Evolutionary conservation across 164 flowering plant genomes (phyloP).

Genomic region (Euptelea pleiosperma): DNA sequence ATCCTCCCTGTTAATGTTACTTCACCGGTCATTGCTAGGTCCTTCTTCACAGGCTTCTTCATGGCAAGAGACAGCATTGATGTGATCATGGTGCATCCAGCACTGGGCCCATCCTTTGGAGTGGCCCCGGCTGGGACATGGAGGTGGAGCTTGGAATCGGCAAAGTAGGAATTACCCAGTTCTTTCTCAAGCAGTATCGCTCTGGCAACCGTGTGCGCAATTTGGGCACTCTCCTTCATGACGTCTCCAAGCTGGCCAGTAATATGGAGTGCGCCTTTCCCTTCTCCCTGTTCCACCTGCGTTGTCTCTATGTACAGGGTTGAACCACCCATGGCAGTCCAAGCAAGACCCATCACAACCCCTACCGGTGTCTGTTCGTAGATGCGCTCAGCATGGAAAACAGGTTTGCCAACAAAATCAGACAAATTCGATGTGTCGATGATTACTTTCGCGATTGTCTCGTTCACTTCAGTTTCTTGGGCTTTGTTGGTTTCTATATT

Average conservation of each 20-base stretch:
- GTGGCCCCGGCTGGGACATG: slow-evolving; percentile 99
- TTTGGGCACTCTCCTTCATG: slow-evolving; percentile 98
- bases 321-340: slow-evolving; percentile 99
- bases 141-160: slow-evolving; percentile 81
- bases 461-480: slow-evolving; percentile 35
- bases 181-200: slow-evolving; percentile 70
- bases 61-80: slow-evolving; percentile 82
- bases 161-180: slow-evolving; percentile 64
- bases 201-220: slow-evolving; percentile 84
- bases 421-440: slow-evolving; percentile 60
- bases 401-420: slow-evolving; percentile 94
- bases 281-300: slow-evolving; percentile 76
- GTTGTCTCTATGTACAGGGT: slow-evolving; percentile 87
- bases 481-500: slow-evolving; percentile 22
- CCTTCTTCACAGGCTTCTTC: slow-evolving; percentile 75
- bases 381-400: slow-evolving; percentile 92
- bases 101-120: slow-evolving; percentile 99
- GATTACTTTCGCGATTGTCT: slow-evolving; percentile 46
- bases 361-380: slow-evolving; percentile 84
- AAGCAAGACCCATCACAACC: slow-evolving; percentile 99
- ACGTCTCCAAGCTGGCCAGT: slow-evolving; percentile 99
- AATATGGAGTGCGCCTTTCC: slow-evolving; percentile 75
- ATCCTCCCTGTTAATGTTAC: slow-evolving; percentile 83
- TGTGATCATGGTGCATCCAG: slow-evolving; percentile 98
- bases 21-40: slow-evolving; percentile 98